Evolutionary conservation across 805 yeast species (phyloP).

Genomic region (Grigorovia yakushimaensis): DNA sequence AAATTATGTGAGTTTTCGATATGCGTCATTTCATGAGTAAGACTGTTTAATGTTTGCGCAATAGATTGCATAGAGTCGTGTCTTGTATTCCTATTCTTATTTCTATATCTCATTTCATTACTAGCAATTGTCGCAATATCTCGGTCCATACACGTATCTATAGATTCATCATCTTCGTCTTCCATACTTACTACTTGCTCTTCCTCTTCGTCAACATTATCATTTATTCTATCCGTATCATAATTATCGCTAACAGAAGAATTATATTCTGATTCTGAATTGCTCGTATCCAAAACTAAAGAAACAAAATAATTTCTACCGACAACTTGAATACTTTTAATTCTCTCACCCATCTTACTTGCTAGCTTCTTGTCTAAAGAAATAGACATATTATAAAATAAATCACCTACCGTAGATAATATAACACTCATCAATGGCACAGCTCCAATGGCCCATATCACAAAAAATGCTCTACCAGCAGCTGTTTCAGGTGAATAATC

Average conservation of each 20-base stretch:
- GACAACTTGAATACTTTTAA: not conserved
- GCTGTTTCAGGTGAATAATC: slow-evolving; percentile 53
- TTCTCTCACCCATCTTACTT: not conserved
- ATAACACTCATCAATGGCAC: slow-evolving; percentile 82
- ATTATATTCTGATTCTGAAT: not conserved
- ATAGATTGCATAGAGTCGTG: not conserved
- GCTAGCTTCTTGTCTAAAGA: slow-evolving; percentile 14
- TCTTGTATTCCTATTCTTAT: not conserved
- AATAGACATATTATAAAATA: slow-evolving; percentile 17
- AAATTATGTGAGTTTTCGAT: not conserved
- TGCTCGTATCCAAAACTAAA: not conserved
- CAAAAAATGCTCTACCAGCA: slow-evolving; percentile 65
- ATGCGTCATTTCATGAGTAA: not conserved
- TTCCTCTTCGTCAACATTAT: not conserved
- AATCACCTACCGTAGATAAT: slow-evolving; percentile 62
- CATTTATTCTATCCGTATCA: not conserved
- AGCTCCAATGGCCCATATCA: slow-evolving; percentile 73
- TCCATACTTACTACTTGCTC: not conserved
- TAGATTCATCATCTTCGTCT: not conserved
- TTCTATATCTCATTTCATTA: not conserved
- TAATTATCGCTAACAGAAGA: not conserved
- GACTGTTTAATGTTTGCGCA: not conserved
- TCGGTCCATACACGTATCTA: not conserved
- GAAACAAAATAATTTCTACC: slow-evolving; percentile 5
- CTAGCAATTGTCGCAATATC: not conserved